Percentiles rank a stretch among this genome's conserved stretches.
phyloP scores from a whole-genome alignment of 202 grass and related monocot genomes.

The Carex arenaria region DNA sequence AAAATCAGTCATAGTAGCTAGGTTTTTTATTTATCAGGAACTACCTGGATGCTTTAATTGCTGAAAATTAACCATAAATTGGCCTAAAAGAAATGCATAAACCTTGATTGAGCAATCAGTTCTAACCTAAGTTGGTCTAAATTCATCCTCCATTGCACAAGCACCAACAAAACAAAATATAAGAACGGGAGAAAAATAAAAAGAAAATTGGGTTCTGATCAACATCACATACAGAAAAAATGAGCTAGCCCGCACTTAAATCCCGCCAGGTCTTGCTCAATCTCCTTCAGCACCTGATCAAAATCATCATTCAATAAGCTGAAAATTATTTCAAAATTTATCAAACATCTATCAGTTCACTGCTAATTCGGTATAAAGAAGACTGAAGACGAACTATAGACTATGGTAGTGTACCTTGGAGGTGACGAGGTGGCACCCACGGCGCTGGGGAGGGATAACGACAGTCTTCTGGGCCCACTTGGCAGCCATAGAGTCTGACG shows the following conservation, averaged over 20 bases:
- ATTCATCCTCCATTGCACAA: neutral
- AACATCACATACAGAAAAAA: conserved; percentile 64
- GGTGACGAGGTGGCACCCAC: conserved; percentile 95
- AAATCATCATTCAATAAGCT: neutral
- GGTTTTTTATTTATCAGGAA: neutral
- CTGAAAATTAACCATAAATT: neutral
- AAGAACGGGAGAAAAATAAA: neutral
- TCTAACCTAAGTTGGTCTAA: neutral
- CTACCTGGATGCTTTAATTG: neutral
- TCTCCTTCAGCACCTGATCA: conserved; percentile 67
- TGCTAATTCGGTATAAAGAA: neutral
- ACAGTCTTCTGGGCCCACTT: conserved; percentile 97
- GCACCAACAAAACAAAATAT: neutral
- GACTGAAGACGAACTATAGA: neutral
- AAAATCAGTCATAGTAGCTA: neutral
- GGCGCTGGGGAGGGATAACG: conserved; percentile 61
- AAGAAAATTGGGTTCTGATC: neutral
- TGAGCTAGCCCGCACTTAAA: conserved; percentile 92
- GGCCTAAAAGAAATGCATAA: neutral
- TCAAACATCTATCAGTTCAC: neutral
- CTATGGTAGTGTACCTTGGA: conserved; percentile 31
- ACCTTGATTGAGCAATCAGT: neutral
- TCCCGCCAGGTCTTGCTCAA: conserved; percentile 65
- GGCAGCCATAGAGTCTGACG: conserved; percentile 49
- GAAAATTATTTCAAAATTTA: neutral